Evolutionary conservation across 139 green algal species (phyloP).

Genomic region (Chlorella sp.): DNA sequence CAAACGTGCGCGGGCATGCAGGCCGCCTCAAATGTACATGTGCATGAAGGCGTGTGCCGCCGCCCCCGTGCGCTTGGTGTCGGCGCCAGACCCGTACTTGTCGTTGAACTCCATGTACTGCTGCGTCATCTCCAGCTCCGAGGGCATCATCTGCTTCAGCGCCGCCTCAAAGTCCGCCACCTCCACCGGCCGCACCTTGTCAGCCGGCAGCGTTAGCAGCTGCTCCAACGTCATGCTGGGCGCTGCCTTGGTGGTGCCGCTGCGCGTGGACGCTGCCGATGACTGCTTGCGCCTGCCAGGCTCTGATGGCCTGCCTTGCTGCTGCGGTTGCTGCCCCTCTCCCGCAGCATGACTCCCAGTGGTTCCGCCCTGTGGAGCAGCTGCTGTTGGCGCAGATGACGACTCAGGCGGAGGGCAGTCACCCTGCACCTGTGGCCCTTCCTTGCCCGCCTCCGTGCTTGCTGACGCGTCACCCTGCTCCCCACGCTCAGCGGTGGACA

Average conservation of each 20-base stretch:
- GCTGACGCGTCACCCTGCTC: no score
- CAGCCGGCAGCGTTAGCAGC: slow-evolving; percentile 12
- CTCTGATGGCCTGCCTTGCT: neutral
- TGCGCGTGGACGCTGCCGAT: neutral
- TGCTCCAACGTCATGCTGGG: slow-evolving; percentile 12
- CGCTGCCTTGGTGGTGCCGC: neutral
- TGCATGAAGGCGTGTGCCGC: neutral
- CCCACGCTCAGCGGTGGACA: no score
- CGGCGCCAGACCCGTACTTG: slow-evolving; percentile 24
- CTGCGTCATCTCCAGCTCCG: slow-evolving; percentile 10
- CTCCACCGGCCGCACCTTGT: slow-evolving; percentile 6
- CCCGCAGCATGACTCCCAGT: neutral
- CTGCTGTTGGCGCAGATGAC: no score
- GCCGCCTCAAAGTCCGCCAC: slow-evolving; percentile 22
- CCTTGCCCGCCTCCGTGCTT: no score
- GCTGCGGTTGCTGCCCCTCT: slow-evolving; percentile 8
- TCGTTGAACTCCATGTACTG: slow-evolving; percentile 29
- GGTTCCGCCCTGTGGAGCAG: no score
- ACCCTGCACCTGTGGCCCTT: no score
- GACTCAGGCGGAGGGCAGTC: neutral
- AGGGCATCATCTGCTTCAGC: slow-evolving; percentile 21
- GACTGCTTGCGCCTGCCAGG: neutral
- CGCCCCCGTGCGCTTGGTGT: neutral
- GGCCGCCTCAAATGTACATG: slow-evolving; percentile 12
- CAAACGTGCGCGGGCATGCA: no score